A percentile compares a stretch with the other conserved stretches of the same genome.
phyloP scores from a whole-genome alignment of 2,329 filamentous ascomycete species.

The Polytolypa hystricis region DNA sequence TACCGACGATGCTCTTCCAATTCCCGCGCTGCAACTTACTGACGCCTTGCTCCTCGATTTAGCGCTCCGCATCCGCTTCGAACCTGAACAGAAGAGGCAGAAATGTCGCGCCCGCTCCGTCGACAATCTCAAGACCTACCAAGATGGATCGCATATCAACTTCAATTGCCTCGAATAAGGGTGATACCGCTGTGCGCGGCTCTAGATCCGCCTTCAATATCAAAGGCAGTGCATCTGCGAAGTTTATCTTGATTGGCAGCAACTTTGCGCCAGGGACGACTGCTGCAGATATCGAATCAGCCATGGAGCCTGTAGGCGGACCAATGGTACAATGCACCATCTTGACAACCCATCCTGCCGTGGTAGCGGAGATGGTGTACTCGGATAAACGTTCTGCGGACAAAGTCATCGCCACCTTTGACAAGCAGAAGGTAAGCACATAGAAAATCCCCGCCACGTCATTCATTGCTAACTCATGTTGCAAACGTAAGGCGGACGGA shows the following conservation, averaged over 20 bases:
- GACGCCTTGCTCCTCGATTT: too few relatives aligned
- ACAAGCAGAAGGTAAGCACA: slow-evolving; percentile 49
- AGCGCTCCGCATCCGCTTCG: slow-evolving; percentile 33
- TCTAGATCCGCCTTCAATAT: slow-evolving; percentile 40
- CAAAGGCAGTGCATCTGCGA: slow-evolving; percentile 41
- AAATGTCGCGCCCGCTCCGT: slow-evolving; percentile 21
- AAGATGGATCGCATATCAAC: slow-evolving; percentile 22
- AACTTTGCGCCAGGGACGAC: slow-evolving; percentile 59
- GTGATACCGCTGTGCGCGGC: slow-evolving; percentile 22
- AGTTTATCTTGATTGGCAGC: slow-evolving; percentile 47
- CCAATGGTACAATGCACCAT: slow-evolving; percentile 45
- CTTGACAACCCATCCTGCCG: slow-evolving; percentile 41
- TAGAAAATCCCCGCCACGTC: too few relatives aligned
- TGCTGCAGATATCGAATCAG: slow-evolving; percentile 53
- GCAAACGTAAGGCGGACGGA: slow-evolving; percentile 53
- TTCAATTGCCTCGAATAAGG: slow-evolving; percentile 16
- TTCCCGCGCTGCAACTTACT: not conserved
- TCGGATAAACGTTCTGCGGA: slow-evolving; percentile 45
- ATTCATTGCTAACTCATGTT: too few relatives aligned
- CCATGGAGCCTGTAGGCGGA: slow-evolving; percentile 43
- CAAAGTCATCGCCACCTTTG: slow-evolving; percentile 49
- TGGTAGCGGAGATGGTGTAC: slow-evolving; percentile 51
- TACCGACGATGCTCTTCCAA: too few relatives aligned
- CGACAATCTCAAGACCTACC: too few relatives aligned
- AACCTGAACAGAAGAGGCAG: slow-evolving; percentile 28